phyloP scores from a whole-genome alignment of 2,329 filamentous ascomycete genomes.

The Fusarium keratoplasticum region DNA sequence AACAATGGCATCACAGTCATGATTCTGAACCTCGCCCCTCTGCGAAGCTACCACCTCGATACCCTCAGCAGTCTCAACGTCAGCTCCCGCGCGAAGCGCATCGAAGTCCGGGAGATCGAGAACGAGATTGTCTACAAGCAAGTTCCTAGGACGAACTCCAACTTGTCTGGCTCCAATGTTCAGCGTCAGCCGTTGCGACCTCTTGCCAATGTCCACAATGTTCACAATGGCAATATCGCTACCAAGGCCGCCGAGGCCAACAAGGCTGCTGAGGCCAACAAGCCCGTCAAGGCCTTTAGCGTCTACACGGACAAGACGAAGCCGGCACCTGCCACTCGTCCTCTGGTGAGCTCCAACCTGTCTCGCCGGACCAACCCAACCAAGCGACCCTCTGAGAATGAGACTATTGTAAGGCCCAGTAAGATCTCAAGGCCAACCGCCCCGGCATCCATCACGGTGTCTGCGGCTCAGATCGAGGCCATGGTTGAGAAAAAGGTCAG shows the following conservation, averaged over 20 bases:
- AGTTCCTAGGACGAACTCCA: slow-evolving; percentile 66
- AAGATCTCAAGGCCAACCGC: slow-evolving; percentile 54
- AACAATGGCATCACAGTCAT: slow-evolving; percentile 96
- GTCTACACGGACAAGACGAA: slow-evolving; percentile 84
- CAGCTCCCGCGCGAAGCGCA: slow-evolving; percentile 94
- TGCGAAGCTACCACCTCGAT: slow-evolving; percentile 93
- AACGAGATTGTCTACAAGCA: slow-evolving; percentile 93
- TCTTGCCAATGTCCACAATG: slow-evolving; percentile 80
- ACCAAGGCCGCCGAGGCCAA: slow-evolving; percentile 61
- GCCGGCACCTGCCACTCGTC: slow-evolving; percentile 50
- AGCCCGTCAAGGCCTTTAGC: slow-evolving; percentile 84
- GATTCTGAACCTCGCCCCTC: slow-evolving; percentile 92
- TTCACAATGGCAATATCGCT: slow-evolving; percentile 69
- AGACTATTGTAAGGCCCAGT: slow-evolving; percentile 56
- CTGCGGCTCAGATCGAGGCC: slow-evolving; percentile 84
- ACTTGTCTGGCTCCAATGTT: slow-evolving; percentile 52
- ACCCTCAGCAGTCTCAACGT: slow-evolving; percentile 95
- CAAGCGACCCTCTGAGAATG: slow-evolving; percentile 59
- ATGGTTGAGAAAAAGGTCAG: slow-evolving; percentile 93
- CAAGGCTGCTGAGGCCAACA: slow-evolving; percentile 65
- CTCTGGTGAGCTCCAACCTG: slow-evolving; percentile 50
- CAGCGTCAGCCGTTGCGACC: slow-evolving; percentile 83
- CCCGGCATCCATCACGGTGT: slow-evolving; percentile 61
- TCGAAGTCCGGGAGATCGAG: slow-evolving; percentile 94
- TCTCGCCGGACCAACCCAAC: slow-evolving; percentile 47